Evolutionary conservation across 345 rosid genomes (phyloP).

Genomic region (Zanthoxylum bungeanum): DNA sequence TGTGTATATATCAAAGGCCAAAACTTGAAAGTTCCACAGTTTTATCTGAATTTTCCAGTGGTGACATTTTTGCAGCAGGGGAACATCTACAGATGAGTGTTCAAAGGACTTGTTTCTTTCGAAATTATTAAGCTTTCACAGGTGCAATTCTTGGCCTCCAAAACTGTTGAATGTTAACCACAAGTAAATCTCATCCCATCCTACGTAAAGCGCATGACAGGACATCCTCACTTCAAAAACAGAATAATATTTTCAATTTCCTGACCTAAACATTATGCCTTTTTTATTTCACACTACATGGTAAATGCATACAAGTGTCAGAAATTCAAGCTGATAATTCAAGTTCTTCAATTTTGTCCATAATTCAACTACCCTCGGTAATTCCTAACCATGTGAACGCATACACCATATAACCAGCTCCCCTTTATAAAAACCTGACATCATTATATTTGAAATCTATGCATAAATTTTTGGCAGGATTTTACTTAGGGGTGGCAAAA

Average conservation of each 20-base stretch:
- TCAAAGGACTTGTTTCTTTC: neutral
- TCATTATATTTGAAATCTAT: no score
- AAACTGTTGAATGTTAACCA: neutral
- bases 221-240: neutral
- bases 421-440: neutral
- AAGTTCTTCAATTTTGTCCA: no score
- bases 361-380: no score
- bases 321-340: neutral
- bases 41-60: neutral
- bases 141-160: slow-evolving; percentile 73
- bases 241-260: neutral
- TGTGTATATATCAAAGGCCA: neutral
- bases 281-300: neutral
- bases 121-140: slow-evolving; percentile 30
- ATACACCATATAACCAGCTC: neutral
- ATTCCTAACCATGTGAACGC: neutral
- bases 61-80: neutral
- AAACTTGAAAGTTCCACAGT: neutral
- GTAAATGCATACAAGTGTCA: neutral
- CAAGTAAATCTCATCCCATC: no score
- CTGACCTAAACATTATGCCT: neutral
- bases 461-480: no score
- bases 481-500: no score
- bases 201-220: no score
- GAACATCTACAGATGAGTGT: neutral